These are phyloP conservation scores for Akanthomyces muscarius DNA, from an alignment of 2,329 filamentous ascomycete species.

Conservation along the genomic window DNA sequence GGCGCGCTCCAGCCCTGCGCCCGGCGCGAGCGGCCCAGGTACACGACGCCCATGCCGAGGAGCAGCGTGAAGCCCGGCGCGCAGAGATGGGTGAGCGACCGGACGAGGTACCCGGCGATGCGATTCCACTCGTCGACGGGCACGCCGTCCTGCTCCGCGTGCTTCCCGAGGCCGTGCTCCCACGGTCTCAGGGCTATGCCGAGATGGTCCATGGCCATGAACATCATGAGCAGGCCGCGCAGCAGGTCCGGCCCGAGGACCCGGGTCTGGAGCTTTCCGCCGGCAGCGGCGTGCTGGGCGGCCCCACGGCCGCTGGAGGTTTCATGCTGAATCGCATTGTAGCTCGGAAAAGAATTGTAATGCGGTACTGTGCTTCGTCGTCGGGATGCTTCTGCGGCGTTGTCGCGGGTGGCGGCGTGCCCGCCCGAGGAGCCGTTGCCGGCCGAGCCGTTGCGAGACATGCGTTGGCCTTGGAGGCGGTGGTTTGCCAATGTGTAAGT, in stretches of 20 bases:
- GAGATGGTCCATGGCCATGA: constrained; percentile 44
- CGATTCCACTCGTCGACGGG: constrained; percentile 36
- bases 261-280: constrained; percentile 22
- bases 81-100: constrained; percentile 42
- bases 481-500: not conserved
- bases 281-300: not conserved
- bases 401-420: not conserved
- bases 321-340: constrained; percentile 15
- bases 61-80: constrained; percentile 43
- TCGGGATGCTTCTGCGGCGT: not conserved
- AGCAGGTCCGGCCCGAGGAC: constrained; percentile 42
- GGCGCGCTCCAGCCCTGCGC: constrained; percentile 36
- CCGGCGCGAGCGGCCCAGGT: constrained; percentile 40
- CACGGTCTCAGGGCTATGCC: constrained; percentile 37
- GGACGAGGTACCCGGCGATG: constrained; percentile 34
- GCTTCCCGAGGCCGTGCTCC: constrained; percentile 37
- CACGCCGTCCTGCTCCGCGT: constrained; percentile 34
- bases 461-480: not conserved
- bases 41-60: constrained; percentile 43
- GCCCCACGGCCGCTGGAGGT: not conserved
- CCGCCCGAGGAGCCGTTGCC: not conserved
- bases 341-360: constrained; percentile 21
- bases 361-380: constrained; percentile 15
- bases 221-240: constrained; percentile 40
- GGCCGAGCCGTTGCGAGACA: not conserved